Conservation (phyloP, 768 basidiomycete species). For the Dacryopinax primogenitus region DNA sequence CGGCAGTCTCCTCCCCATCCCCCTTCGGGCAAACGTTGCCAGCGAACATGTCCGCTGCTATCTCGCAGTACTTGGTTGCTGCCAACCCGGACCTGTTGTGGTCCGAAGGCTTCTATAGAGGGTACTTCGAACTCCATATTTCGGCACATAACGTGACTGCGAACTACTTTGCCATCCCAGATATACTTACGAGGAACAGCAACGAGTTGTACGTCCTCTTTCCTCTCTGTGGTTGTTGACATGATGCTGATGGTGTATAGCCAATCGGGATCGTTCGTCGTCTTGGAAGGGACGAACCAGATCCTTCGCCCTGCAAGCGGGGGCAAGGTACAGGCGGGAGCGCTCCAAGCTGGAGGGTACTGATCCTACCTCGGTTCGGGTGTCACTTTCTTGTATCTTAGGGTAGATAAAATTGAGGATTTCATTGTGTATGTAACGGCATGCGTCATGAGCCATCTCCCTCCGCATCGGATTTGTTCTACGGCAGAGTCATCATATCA, state of each 20-base stretch:
- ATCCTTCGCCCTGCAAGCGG: conserved; percentile 39
- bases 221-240: conserved; percentile 26
- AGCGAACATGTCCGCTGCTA: conserved; percentile 31
- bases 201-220: conserved; percentile 35
- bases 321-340: conserved; percentile 36
- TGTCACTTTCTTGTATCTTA: not conserved
- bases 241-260: not conserved
- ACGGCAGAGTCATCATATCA: no score
- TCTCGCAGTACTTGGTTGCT: conserved; percentile 30
- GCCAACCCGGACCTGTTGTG: conserved; percentile 43
- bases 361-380: not conserved
- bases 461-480: no score
- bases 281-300: conserved; percentile 33
- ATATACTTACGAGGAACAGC: conserved; percentile 34
- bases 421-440: not conserved
- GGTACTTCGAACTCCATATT: conserved; percentile 45
- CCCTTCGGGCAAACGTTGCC: conserved; percentile 34
- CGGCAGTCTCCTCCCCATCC: conserved; percentile 42
- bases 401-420: not conserved
- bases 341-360: conserved; percentile 24
- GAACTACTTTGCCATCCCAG: conserved; percentile 43
- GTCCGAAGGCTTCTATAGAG: conserved; percentile 47
- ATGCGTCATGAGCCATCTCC: not conserved
- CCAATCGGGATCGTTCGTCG: conserved; percentile 14
- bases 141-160: conserved; percentile 36